Percentiles rank a stretch among this genome's conserved stretches.
These are phyloP conservation scores for Arxiozyma bovina DNA, from an alignment of 1,139 yeast species.

Conservation along the genomic window DNA sequence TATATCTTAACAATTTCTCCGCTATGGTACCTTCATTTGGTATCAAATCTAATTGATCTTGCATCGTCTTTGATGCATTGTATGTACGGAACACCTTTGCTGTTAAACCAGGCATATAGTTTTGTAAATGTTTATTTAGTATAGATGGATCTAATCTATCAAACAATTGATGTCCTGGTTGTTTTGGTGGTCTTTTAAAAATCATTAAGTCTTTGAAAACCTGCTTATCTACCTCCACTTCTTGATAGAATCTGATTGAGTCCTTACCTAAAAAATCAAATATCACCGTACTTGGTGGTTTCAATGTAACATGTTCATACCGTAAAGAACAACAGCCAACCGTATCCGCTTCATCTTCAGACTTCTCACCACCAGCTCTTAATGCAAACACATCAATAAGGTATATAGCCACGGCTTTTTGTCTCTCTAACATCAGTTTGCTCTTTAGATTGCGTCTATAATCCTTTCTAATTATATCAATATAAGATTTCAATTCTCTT, in stretches of 20 bases:
- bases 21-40: constrained; percentile 77
- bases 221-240: constrained; percentile 81
- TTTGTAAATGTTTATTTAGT: constrained; percentile 78
- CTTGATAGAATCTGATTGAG: constrained; percentile 85
- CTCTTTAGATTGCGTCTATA: constrained; percentile 65
- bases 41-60: constrained; percentile 79
- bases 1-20: constrained; percentile 78
- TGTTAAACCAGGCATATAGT: constrained; percentile 85
- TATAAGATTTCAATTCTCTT: constrained; percentile 65
- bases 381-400: constrained; percentile 89
- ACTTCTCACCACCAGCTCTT: constrained; percentile 97
- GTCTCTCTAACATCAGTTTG: constrained; percentile 75
- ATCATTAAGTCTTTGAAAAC: constrained; percentile 82
- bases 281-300: constrained; percentile 80
- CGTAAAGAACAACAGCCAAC: constrained; percentile 95
- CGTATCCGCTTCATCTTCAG: constrained; percentile 96
- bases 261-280: constrained; percentile 96
- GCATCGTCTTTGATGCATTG: constrained; percentile 95
- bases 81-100: constrained; percentile 97
- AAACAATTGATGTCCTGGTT: constrained; percentile 85
- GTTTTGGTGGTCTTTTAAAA: constrained; percentile 80
- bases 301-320: constrained; percentile 77
- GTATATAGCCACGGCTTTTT: constrained; percentile 90
- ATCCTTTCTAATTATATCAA: constrained; percentile 66
- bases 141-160: constrained; percentile 80